Evolutionary conservation across 2,329 filamentous ascomycete genomes (phyloP).

Genomic region (Fusarium cyanostomum): DNA sequence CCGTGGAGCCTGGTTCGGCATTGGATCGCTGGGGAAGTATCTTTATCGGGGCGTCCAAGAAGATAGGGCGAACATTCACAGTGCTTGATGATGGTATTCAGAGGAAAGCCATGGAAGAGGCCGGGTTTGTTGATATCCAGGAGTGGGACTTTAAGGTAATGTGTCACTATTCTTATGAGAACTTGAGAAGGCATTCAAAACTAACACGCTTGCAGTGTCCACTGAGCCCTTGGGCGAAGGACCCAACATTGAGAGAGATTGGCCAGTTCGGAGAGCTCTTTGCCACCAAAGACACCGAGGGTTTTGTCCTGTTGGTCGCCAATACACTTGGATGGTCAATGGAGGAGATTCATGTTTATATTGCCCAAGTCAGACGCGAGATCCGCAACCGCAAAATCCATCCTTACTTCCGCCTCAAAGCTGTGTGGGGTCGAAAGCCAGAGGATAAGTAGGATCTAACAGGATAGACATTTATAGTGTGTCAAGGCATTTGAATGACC

Average conservation of each 20-base stretch:
- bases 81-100: constrained; percentile 24
- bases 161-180: rapidly evolving
- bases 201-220: constrained; percentile 5
- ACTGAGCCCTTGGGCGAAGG: constrained; percentile 29
- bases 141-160: constrained; percentile 29
- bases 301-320: constrained; percentile 26
- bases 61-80: constrained; percentile 30
- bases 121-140: constrained; percentile 29
- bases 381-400: constrained; percentile 20
- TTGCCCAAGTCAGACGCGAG: constrained; percentile 24
- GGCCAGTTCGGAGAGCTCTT: constrained; percentile 33
- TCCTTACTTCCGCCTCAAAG: constrained; percentile 12
- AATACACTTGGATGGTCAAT: constrained; percentile 25
- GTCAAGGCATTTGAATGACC: no score
- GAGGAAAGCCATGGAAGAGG: constrained; percentile 8
- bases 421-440: constrained; percentile 18
- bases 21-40: constrained; percentile 24
- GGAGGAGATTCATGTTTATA: constrained; percentile 27
- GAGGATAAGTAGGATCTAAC: no score
- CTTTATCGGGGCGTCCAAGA: constrained; percentile 26
- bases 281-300: constrained; percentile 30
- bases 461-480: no score
- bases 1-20: constrained; percentile 22
- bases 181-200: no score
- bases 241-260: constrained; percentile 29